Evolutionary conservation across 2,329 filamentous ascomycete genomes (phyloP).

Genomic region (Stenocarpella maydis): DNA sequence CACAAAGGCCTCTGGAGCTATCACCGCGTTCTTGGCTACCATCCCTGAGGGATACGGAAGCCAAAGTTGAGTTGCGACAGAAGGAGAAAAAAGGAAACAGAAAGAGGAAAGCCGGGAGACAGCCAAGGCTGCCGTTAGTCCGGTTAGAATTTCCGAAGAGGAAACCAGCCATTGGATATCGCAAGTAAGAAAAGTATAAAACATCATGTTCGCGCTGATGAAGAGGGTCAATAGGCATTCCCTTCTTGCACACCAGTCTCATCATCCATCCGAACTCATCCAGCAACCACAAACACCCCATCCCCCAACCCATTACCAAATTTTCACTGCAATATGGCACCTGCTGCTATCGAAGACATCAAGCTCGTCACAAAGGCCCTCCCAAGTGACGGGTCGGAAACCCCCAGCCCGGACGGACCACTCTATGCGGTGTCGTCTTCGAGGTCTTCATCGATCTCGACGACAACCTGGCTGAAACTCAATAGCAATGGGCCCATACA

Average conservation of each 20-base stretch:
- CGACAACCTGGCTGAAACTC: slow-evolving; percentile 33
- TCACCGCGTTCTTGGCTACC: background rate
- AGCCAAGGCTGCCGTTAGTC: too few relatives aligned
- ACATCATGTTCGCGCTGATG: background rate
- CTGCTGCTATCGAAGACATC: slow-evolving; percentile 6
- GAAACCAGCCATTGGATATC: background rate
- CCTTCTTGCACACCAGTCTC: background rate
- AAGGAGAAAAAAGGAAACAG: background rate
- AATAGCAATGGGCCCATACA: slow-evolving; percentile 30
- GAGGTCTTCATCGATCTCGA: slow-evolving; percentile 9
- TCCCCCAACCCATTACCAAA: background rate
- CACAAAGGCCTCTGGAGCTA: too few relatives aligned
- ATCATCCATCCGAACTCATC: background rate
- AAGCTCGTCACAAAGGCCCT: slow-evolving; percentile 23
- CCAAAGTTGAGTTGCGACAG: slow-evolving; percentile 1
- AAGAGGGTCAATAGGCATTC: background rate
- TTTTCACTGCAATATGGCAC: too few relatives aligned
- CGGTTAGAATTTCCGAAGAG: too few relatives aligned
- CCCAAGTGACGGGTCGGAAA: slow-evolving; percentile 25
- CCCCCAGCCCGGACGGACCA: slow-evolving; percentile 31
- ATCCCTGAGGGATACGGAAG: background rate
- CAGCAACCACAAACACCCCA: background rate
- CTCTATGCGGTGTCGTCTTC: slow-evolving; percentile 5
- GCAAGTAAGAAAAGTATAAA: slow-evolving; percentile 1
- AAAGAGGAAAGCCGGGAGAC: background rate